Conservation (phyloP, 352 stramenopile genomes). For the Phytophthora nicotianae region DNA sequence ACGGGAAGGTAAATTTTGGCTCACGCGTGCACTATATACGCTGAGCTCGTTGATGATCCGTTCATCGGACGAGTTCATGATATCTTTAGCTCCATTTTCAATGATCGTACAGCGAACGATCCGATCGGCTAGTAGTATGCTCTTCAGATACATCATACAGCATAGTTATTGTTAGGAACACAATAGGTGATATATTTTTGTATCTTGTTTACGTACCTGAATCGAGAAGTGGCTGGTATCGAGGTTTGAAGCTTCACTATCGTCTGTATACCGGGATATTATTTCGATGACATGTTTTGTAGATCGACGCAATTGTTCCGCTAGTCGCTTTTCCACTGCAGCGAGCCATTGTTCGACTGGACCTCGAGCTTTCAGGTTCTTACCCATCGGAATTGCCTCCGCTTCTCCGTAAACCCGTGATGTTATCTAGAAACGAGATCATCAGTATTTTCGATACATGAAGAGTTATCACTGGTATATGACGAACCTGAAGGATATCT, state of each 20-base stretch:
- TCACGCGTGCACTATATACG: constrained; percentile 10
- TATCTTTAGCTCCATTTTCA: constrained; percentile 22
- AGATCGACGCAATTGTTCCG: constrained; percentile 57
- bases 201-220: constrained; percentile 23
- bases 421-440: constrained; percentile 23
- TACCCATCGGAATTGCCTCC: constrained; percentile 68
- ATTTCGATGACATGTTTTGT: constrained; percentile 52
- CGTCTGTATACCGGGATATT: constrained; percentile 11
- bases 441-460: not conserved
- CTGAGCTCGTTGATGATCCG: constrained; percentile 6
- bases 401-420: constrained; percentile 45
- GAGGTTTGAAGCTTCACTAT: not conserved
- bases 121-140: constrained; percentile 53
- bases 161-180: not conserved
- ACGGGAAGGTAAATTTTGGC: constrained; percentile 2
- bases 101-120: constrained; percentile 53
- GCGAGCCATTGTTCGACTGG: constrained; percentile 72
- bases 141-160: constrained; percentile 20
- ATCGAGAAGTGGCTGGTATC: constrained; percentile 27
- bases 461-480: not conserved
- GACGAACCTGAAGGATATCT: constrained; percentile 50
- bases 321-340: constrained; percentile 60
- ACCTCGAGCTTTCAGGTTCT: constrained; percentile 74
- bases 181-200: not conserved
- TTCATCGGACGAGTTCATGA: constrained; percentile 6